These are phyloP conservation scores for Paecilomyces variotii DNA, from an alignment of 2,329 filamentous ascomycete genomes.

Conservation along the genomic window DNA sequence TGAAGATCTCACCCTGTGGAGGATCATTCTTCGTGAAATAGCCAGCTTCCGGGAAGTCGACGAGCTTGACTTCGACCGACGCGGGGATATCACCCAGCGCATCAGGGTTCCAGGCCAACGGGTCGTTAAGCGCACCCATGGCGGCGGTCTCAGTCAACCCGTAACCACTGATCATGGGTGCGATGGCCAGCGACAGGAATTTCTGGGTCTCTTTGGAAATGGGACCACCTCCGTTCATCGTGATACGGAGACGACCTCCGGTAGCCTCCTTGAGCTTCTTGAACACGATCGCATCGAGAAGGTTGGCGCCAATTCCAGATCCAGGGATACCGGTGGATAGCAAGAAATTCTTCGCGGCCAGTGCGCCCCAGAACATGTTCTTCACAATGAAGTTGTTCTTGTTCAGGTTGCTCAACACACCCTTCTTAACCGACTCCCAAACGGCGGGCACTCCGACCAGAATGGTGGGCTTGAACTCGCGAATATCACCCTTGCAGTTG, in stretches of 20 bases:
- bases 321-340: constrained; percentile 46
- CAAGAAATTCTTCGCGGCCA: constrained; percentile 54
- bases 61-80: constrained; percentile 80
- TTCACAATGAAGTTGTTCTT: constrained; percentile 60
- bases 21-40: constrained; percentile 68
- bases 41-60: constrained; percentile 80
- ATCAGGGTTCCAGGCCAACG: constrained; percentile 70
- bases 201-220: constrained; percentile 79
- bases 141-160: constrained; percentile 89
- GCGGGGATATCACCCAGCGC: constrained; percentile 72
- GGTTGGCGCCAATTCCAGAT: constrained; percentile 44
- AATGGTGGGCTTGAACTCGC: constrained; percentile 80
- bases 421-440: constrained; percentile 97
- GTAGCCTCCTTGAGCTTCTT: constrained; percentile 85
- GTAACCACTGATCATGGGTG: constrained; percentile 91
- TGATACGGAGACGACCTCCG: constrained; percentile 77
- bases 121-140: constrained; percentile 53
- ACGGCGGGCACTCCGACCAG: constrained; percentile 92
- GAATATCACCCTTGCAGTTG: constrained; percentile 90
- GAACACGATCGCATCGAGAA: constrained; percentile 81
- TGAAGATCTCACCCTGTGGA: constrained; percentile 87
- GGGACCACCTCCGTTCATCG: constrained; percentile 89
- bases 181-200: constrained; percentile 86
- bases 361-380: constrained; percentile 68
- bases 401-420: constrained; percentile 73